Evolutionary conservation across 768 basidiomycete species (phyloP).

Genomic region (Cytidiella melzeri): DNA sequence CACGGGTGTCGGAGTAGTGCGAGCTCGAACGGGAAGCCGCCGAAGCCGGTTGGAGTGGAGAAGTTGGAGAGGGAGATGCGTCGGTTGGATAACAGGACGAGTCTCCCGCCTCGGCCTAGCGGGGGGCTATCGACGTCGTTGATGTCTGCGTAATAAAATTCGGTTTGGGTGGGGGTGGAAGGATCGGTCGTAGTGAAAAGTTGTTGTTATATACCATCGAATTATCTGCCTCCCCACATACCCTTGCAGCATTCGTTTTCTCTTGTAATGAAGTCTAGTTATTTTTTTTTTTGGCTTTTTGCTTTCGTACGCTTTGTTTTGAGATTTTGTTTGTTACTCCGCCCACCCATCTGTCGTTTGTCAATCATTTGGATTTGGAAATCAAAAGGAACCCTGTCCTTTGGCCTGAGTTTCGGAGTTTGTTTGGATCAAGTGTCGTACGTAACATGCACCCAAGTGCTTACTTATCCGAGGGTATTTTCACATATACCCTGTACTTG

Average conservation of each 20-base stretch:
- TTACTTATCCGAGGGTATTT: too few relatives aligned
- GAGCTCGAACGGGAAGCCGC: constrained; percentile 8
- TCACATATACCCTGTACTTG: too few relatives aligned
- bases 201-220: background rate
- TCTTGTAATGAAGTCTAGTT: too few relatives aligned
- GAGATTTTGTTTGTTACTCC: background rate
- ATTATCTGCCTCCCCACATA: background rate
- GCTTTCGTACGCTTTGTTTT: background rate
- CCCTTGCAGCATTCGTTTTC: background rate
- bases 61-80: constrained; percentile 77
- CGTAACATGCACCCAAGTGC: too few relatives aligned
- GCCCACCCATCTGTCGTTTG: background rate
- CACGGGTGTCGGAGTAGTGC: constrained; percentile 60
- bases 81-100: constrained; percentile 72
- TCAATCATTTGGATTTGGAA: background rate
- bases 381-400: too few relatives aligned
- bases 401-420: too few relatives aligned
- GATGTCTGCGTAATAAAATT: background rate
- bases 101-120: constrained; percentile 50
- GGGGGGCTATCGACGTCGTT: background rate
- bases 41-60: constrained; percentile 47
- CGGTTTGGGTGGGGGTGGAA: too few relatives aligned
- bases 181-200: background rate
- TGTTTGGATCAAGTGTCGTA: background rate
- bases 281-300: too few relatives aligned